Evolutionary conservation across 371 early-diverging fungal genomes (phyloP).

Genomic region (Syncephalis plumigaleata): DNA sequence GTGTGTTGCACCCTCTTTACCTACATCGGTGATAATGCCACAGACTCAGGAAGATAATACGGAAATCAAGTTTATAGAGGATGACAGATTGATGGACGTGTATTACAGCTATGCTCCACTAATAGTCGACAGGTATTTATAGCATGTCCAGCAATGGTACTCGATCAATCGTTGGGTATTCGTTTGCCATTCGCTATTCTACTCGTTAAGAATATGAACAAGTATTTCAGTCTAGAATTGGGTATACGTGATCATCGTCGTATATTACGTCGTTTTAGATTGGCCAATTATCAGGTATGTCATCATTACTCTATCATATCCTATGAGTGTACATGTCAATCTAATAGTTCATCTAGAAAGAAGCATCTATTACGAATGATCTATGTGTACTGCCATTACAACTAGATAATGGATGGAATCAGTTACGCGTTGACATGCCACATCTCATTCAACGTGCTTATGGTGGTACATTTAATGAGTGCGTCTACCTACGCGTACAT

Average conservation of each 20-base stretch:
- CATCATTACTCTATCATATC: too few relatives aligned
- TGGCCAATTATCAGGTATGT: conserved; percentile 87
- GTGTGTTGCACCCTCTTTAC: conserved; percentile 20
- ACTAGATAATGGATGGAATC: conserved; percentile 92
- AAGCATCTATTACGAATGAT: conserved; percentile 67
- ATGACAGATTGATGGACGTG: conserved; percentile 66
- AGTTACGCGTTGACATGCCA: conserved; percentile 71
- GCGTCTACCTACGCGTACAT: conserved; percentile 73
- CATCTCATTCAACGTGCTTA: conserved; percentile 76
- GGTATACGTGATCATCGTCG: conserved; percentile 70
- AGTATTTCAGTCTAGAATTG: conserved; percentile 85
- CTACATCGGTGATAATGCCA: conserved; percentile 5
- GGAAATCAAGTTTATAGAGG: conserved; percentile 59
- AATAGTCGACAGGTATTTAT: conserved; percentile 74
- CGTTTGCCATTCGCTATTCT: conserved; percentile 79
- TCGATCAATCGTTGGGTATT: conserved; percentile 70
- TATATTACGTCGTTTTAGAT: conserved; percentile 58
- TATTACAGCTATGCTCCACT: conserved; percentile 60
- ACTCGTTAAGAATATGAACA: conserved; percentile 68
- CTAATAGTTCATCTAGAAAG: conserved; percentile 19
- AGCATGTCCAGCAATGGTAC: conserved; percentile 58
- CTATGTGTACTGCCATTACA: conserved; percentile 90
- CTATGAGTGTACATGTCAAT: neutral
- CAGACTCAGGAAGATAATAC: too few relatives aligned
- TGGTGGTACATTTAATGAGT: conserved; percentile 79